Evolutionary conservation across 768 basidiomycete genomes (phyloP).

Genomic region (Gloeopeniophorella convolvens): DNA sequence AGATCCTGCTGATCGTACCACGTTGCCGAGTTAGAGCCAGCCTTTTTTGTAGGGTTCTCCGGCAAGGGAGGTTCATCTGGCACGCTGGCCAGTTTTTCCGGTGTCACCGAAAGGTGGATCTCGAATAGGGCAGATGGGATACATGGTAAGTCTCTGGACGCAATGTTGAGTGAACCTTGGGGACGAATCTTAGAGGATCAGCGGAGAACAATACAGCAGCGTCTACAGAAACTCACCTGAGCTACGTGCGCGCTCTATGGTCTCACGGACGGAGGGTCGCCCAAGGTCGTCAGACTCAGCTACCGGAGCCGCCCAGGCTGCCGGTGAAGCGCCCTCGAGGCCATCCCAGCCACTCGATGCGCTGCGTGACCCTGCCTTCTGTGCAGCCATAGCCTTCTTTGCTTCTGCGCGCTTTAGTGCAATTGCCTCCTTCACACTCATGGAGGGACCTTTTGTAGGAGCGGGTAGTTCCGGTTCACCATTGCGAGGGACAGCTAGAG

Average conservation of each 20-base stretch:
- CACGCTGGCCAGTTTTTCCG: conserved; percentile 61
- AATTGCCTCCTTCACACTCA: conserved; percentile 71
- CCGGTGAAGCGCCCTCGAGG: conserved; percentile 45
- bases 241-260: conserved; percentile 70
- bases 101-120: conserved; percentile 69
- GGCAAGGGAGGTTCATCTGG: conserved; percentile 49
- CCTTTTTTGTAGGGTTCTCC: conserved; percentile 29
- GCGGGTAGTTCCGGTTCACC: conserved; percentile 14
- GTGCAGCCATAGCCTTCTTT: conserved; percentile 43
- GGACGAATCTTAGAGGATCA: conserved; percentile 38
- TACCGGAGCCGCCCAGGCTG: conserved; percentile 19
- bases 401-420: conserved; percentile 74
- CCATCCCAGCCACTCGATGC: conserved; percentile 34
- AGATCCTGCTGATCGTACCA: conserved; percentile 83
- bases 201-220: conserved; percentile 28
- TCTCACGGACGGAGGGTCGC: conserved; percentile 60
- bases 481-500: not conserved
- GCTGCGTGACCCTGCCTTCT: conserved; percentile 22
- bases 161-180: conserved; percentile 69
- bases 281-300: conserved; percentile 50
- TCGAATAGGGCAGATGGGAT: conserved; percentile 75
- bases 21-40: conserved; percentile 41
- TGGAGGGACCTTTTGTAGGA: conserved; percentile 28
- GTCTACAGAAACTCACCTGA: conserved; percentile 47
- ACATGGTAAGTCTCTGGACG: conserved; percentile 65